Conservation (phyloP, 768 basidiomycete species). For the Amanita muscaria region DNA sequence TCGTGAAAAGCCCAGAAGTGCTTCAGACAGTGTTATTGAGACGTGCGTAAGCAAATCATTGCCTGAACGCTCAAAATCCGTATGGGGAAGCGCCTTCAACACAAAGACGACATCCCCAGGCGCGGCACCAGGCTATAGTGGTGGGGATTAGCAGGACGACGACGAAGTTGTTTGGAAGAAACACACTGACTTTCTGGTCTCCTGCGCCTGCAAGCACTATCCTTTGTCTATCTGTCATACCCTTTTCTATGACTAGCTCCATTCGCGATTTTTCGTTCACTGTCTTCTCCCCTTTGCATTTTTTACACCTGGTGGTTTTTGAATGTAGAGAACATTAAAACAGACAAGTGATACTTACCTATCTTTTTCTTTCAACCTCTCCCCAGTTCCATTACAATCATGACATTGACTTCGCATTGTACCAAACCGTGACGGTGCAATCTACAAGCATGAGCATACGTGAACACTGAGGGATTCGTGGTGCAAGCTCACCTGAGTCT, state of each 20-base stretch:
- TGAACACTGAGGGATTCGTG: not conserved
- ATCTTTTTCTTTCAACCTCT: conserved; percentile 77
- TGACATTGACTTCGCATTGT: conserved; percentile 49
- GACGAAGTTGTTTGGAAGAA: not conserved
- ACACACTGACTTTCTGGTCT: conserved; percentile 64
- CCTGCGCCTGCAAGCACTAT: conserved; percentile 90
- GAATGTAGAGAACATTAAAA: not conserved
- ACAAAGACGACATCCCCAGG: conserved; percentile 89
- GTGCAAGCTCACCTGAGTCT: conserved; percentile 32
- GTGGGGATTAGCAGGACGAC: not conserved
- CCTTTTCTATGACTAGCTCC: conserved; percentile 80
- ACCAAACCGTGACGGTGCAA: conserved; percentile 39
- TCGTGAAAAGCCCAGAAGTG: conserved; percentile 89
- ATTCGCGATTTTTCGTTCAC: conserved; percentile 84
- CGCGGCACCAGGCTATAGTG: conserved; percentile 65
- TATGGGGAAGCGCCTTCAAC: conserved; percentile 58
- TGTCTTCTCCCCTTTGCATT: conserved; percentile 83
- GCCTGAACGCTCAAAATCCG: conserved; percentile 76
- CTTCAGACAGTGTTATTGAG: conserved; percentile 87
- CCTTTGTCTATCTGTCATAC: conserved; percentile 74
- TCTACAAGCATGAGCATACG: conserved; percentile 16
- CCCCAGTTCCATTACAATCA: conserved; percentile 64
- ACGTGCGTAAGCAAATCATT: conserved; percentile 74
- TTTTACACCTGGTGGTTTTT: conserved; percentile 66
- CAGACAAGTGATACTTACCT: conserved; percentile 34